Evolutionary conservation across 106 monocot species (phyloP), one percentile per base, ranked within the genome.

Genomic region (Dioscorea dumetorum): DNA sequence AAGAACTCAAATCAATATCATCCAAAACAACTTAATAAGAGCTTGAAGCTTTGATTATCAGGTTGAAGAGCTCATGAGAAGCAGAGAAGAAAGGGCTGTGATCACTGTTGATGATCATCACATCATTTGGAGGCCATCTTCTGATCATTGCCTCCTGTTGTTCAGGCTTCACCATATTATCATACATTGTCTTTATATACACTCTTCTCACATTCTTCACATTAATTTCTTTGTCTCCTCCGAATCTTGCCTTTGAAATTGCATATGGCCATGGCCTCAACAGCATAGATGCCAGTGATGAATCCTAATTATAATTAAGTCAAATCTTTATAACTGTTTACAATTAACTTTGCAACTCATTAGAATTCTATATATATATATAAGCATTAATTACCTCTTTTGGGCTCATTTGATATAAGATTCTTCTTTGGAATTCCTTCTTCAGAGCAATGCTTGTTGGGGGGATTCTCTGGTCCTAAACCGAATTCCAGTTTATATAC

Each of bases 71-170:
- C 22, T 69, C 41, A 5, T 9, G 22, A n/a, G 82, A 33, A 34
- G 35, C 67, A 5, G 71, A 83, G 73, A 80, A 87, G 75, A 83
- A 81, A 22, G 83, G 83, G 61, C 83, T 78, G 28, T 83, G 83
- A 68, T 88, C 88, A 17, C 67, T 71, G 2, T 88, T 71, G 14
- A 88, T 67, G 9, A 16, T 3, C 12, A 76, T 33, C 24, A 82
- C 84, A 22, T 84, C 48, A 2, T 61, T 61, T 7, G 84, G 84
- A 16, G 88, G 88, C 88, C 81, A 82, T 6, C 57, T 71, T 58
- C 24, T 49, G 1, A 88, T 82, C 84, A 88, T 82, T 1, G 68
- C 65, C 3, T 84, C 84, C 58, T 84, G 84, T 58, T 85, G 76
- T 58, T 64, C 64, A 5, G 71, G 74, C 62, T 79, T 77, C 41